A percentile compares a stretch with the other conserved stretches of the same genome.
phyloP scores from a whole-genome alignment of 495 filamentous ascomycete species.

The Neurospora sp. region DNA sequence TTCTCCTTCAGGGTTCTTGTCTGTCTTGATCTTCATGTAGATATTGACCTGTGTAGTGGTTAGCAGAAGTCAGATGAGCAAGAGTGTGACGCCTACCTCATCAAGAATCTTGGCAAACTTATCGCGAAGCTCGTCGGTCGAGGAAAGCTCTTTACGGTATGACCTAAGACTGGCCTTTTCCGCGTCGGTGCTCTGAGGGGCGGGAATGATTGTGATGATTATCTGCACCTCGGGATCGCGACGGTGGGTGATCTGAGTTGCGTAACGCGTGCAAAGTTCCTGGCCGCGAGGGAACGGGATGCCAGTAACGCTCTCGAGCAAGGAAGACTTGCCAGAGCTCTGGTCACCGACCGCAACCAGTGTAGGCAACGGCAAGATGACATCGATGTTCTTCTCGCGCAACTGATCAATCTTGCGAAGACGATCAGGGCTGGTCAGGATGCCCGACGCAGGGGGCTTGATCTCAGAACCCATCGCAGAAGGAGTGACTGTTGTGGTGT shows the following conservation, averaged over 20 bases:
- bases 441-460: background rate
- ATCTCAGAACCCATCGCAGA: background rate
- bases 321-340: slow-evolving; percentile 39
- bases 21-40: slow-evolving; percentile 26
- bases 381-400: slow-evolving; percentile 31
- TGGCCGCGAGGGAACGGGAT: slow-evolving; percentile 36
- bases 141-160: slow-evolving; percentile 5
- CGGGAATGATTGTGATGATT: slow-evolving; percentile 35
- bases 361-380: slow-evolving; percentile 29
- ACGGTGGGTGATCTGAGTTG: slow-evolving; percentile 44
- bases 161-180: slow-evolving; percentile 9
- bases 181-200: slow-evolving; percentile 14
- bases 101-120: slow-evolving; percentile 15
- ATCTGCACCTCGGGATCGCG: slow-evolving; percentile 15
- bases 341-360: slow-evolving; percentile 38
- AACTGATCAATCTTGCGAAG: slow-evolving; percentile 29
- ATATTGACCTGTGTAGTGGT: slow-evolving; percentile 18
- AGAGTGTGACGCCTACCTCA: slow-evolving; percentile 9
- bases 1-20: slow-evolving; percentile 4
- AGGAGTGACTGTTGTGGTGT: background rate
- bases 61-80: background rate
- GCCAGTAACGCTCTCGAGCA: slow-evolving; percentile 39
- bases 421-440: slow-evolving; percentile 10
- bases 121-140: slow-evolving; percentile 5
- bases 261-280: slow-evolving; percentile 43